Conservation (phyloP, 306 rosid genomes). For the Cucumis cinereus region DNA sequence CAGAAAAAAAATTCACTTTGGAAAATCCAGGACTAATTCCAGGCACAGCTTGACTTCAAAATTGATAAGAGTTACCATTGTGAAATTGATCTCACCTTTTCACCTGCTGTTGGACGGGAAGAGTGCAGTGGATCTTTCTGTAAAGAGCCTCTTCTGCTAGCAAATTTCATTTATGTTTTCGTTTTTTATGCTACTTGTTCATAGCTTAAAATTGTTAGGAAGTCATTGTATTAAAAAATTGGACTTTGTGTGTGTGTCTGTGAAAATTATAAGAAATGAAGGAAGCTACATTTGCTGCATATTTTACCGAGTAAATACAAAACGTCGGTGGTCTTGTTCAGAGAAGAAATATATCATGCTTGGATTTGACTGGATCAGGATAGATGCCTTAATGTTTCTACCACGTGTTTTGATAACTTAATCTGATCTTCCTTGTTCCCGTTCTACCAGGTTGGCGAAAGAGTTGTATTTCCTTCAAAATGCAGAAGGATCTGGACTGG, state of each 20-base stretch:
- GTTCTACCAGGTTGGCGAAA: constrained; percentile 52
- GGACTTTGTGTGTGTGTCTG: neutral
- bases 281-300: neutral
- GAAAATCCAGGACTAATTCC: neutral
- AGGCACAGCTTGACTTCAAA: neutral
- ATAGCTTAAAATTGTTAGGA: neutral
- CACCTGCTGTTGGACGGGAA: neutral
- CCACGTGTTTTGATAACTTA: neutral
- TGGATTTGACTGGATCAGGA: neutral
- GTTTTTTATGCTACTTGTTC: neutral
- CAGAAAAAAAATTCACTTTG: neutral
- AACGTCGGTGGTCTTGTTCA: neutral
- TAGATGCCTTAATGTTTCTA: neutral
- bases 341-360: neutral
- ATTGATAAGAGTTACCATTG: neutral
- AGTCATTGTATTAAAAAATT: neutral
- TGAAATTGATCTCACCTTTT: too few relatives aligned
- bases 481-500: constrained; percentile 87
- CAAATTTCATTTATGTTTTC: neutral
- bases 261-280: neutral
- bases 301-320: neutral
- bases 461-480: constrained; percentile 79
- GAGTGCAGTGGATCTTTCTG: neutral
- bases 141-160: neutral
- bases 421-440: neutral